Evolutionary conservation across 371 early-diverging fungal species (phyloP), one percentile per base, ranked within the genome.

Genomic region (Mortierella sp.): DNA sequence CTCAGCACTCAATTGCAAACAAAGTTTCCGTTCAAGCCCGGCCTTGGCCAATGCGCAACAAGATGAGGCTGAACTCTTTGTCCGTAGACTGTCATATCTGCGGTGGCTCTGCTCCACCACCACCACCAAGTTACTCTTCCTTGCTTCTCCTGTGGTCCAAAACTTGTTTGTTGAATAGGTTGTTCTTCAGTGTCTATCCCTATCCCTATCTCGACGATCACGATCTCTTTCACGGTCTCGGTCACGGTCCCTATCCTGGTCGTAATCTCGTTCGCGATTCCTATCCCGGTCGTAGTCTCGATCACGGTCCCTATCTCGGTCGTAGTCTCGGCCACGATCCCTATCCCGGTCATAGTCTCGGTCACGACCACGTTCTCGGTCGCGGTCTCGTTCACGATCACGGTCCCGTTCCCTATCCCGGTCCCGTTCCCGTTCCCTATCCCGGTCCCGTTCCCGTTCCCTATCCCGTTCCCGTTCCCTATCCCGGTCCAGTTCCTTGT

Each of bases 301-400:
- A 54, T 49, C 28, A 54, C 43, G 2, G 22, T 56, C 25, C 46
- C 41, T 24, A 17, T 54, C 40, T n/a, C 41, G 54, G 37, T 54
- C 28, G 54, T 39, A n/a, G 41, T 27, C 43, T 12, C 59, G 25
- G 41, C 41, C 12, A n/a, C 54, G 14, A 22, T 29, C 29, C 12
- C 50, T 25, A 49, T 49, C 50, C 28, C 50, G 50, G 3, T 49
- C 50, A 12, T 54, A 49, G 16, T 46, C 57, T 2, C 60, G 59
- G 22, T 67, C 57, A 0, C 52, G 43, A 25, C 50, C 57, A 13
- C 55, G 37, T 25, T 67, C 51, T 10, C 55, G 52, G 14, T 69
- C 37, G 1, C 63, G 27, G 40, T 70, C 58, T 22, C 55, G 14
- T 27, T 52, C 66, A 0, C 55, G 54, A 9, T 70, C 67, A 22